These are phyloP conservation scores for Melampsora americana DNA, from an alignment of 1,284 basidiomycete species.

Conservation along the genomic window DNA sequence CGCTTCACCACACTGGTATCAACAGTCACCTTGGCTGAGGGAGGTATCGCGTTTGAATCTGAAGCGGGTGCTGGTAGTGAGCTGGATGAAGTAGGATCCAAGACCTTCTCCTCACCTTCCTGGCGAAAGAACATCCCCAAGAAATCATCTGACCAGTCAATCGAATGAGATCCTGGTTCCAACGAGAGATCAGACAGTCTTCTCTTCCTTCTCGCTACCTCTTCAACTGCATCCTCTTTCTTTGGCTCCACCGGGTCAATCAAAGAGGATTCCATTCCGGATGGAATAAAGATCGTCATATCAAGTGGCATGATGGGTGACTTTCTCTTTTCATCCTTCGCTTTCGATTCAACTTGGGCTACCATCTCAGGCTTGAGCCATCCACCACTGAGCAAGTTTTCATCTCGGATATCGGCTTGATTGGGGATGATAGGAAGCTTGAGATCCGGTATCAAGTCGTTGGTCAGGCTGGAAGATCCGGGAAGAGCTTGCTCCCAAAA, in stretches of 20 bases:
- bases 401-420: slow-evolving; percentile 6
- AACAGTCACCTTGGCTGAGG: not conserved
- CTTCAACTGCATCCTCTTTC: not conserved
- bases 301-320: not conserved
- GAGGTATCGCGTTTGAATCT: not conserved
- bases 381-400: not conserved
- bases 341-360: not conserved
- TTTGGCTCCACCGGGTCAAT: not conserved
- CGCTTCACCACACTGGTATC: not conserved
- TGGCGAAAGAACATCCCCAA: not conserved
- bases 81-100: not conserved
- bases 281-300: not conserved
- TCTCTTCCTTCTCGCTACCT: not conserved
- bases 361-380: not conserved
- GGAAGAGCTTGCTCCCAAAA: slow-evolving; percentile 23
- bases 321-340: not conserved
- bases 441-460: slow-evolving; percentile 29
- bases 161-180: slow-evolving; percentile 6
- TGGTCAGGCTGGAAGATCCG: not conserved
- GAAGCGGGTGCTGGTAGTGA: not conserved
- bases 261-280: not conserved
- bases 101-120: not conserved
- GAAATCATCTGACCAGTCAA: slow-evolving; percentile 6
- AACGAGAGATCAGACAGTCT: not conserved
- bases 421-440: slow-evolving; percentile 17